Conservation (phyloP, 2,329 filamentous ascomycete genomes). For the Huntiella abstrusa region DNA sequence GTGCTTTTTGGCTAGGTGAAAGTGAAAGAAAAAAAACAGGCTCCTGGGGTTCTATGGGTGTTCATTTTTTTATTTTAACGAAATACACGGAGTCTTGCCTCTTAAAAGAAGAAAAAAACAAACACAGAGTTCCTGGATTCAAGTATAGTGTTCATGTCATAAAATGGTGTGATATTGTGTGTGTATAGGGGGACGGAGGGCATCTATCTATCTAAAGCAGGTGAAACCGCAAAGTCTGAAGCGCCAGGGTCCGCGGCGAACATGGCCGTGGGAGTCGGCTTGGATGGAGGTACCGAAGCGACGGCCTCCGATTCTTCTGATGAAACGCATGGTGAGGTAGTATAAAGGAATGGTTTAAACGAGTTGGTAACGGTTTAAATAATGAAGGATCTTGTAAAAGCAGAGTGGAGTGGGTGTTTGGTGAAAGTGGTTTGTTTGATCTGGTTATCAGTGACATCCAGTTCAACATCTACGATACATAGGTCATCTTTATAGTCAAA, state of each 20-base stretch:
- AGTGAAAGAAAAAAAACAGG: conserved; percentile 11
- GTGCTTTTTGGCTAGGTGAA: conserved; percentile 10
- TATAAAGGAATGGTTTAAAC: conserved; percentile 4
- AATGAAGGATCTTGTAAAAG: no score
- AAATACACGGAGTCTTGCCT: conserved; percentile 12
- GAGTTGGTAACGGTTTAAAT: neutral
- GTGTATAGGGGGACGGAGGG: no score
- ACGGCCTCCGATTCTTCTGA: conserved; percentile 26
- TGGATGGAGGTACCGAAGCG: conserved; percentile 32
- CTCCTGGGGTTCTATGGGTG: conserved; percentile 12
- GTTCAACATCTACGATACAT: no score
- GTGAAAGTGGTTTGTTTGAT: neutral
- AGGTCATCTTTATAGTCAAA: no score
- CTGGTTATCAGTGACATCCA: no score
- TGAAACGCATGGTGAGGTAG: conserved; percentile 29
- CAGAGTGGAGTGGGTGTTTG: neutral
- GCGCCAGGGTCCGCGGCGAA: conserved; percentile 31
- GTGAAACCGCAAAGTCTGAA: conserved; percentile 30
- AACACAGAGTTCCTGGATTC: conserved; percentile 10
- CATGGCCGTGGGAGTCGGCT: conserved; percentile 23
- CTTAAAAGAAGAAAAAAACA: conserved; percentile 10
- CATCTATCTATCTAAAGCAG: conserved; percentile 25
- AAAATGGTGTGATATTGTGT: neutral
- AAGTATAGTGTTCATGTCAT: neutral
- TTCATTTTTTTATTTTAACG: conserved; percentile 11